A percentile compares a stretch with the other conserved stretches of the same genome.
Conservation (phyloP, 2,329 filamentous ascomycete genomes). For the Akanthomyces dipterigenus region DNA sequence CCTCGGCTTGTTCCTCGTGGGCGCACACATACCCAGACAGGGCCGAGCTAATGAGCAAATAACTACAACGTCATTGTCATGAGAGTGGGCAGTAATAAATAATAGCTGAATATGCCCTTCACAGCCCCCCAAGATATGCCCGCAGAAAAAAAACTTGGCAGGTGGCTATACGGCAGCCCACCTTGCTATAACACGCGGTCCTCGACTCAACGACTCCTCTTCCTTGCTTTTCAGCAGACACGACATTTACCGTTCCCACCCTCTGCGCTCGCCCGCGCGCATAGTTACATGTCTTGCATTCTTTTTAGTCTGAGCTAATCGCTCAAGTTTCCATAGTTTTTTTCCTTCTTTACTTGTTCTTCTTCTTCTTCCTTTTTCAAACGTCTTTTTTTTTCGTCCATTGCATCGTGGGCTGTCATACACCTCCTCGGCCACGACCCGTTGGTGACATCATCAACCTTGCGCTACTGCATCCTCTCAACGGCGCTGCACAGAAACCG, state of each 20-base stretch:
- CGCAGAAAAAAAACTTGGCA: constrained; percentile 2
- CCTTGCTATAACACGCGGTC: neutral
- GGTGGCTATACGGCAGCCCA: neutral
- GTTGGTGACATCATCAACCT: neutral
- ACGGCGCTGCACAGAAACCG: neutral
- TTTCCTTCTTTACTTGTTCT: neutral
- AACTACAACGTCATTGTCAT: neutral
- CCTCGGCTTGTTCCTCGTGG: neutral
- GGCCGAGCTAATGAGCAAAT: neutral
- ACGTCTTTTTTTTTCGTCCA: neutral
- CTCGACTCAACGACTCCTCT: too few species aligned
- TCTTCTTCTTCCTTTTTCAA: neutral
- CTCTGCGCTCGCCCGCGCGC: too few species aligned
- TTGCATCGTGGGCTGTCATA: neutral
- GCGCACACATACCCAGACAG: neutral
- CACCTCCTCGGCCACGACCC: neutral
- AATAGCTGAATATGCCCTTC: too few species aligned
- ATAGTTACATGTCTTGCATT: neutral
- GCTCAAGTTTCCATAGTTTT: neutral
- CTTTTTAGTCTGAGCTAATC: neutral
- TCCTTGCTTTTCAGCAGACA: neutral
- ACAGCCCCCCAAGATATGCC: neutral
- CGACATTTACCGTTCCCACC: neutral
- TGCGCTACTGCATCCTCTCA: neutral
- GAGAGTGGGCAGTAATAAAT: too few species aligned